Percentiles rank a stretch among this genome's conserved stretches.
Conservation (phyloP, 257 asterid species). For the Linaria vulgaris region DNA sequence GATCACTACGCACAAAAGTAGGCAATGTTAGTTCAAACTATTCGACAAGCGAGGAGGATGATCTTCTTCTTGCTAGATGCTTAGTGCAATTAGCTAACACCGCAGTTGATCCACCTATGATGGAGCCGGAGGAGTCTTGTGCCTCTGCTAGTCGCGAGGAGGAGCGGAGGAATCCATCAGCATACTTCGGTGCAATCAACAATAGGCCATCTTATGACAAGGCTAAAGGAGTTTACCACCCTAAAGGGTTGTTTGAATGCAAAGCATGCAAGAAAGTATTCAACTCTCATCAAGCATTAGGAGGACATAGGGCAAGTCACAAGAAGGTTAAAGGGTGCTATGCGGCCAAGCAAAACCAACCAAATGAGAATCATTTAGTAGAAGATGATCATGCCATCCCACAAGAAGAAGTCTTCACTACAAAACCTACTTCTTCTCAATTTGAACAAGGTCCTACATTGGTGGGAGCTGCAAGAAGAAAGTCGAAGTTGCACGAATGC, state of each 20-base stretch:
- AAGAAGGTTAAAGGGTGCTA: conserved; percentile 89
- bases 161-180: conserved; percentile 41
- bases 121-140: conserved; percentile 70
- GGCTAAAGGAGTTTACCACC: conserved; percentile 38
- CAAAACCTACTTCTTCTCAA: conserved; percentile 45
- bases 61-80: conserved; percentile 72
- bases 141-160: conserved; percentile 77
- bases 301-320: conserved; percentile 94
- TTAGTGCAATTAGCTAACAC: conserved; percentile 73
- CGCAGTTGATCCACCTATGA: conserved; percentile 37
- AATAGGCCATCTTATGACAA: conserved; percentile 30
- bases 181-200: conserved; percentile 23
- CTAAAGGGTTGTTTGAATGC: conserved; percentile 78
- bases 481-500: conserved; percentile 80
- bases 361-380: conserved; percentile 23
- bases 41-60: conserved; percentile 62
- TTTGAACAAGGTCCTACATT: conserved; percentile 39
- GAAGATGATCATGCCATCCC: conserved; percentile 43
- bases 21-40: conserved; percentile 38
- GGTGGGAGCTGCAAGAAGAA: conserved; percentile 55
- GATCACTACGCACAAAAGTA: conserved; percentile 69
- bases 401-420: conserved; percentile 46
- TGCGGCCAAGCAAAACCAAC: conserved; percentile 71
- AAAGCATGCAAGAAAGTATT: conserved; percentile 93
- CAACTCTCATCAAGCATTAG: conserved; percentile 91